Conservation (phyloP, 78 protist species). For the Isochrysis galbana region DNA sequence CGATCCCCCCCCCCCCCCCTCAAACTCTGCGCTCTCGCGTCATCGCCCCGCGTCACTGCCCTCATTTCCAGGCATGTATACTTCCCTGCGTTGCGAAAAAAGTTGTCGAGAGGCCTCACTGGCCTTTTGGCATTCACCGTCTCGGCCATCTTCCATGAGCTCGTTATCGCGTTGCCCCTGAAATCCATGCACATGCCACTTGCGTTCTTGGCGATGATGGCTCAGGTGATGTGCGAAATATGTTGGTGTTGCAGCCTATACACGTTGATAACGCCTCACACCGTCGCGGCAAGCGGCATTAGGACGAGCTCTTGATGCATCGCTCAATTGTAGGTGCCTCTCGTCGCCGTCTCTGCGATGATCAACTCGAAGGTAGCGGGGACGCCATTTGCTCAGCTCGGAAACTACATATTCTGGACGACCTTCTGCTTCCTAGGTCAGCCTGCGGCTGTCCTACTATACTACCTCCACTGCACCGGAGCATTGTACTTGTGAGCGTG, state of each 20-base stretch:
- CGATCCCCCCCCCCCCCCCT: no score
- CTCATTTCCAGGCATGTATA: constrained; percentile 62
- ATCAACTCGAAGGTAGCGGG: neutral
- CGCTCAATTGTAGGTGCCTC: no score
- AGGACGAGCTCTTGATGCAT: no score
- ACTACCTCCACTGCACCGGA: neutral
- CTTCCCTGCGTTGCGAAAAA: constrained; percentile 28
- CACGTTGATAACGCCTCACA: no score
- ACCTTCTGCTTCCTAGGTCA: neutral
- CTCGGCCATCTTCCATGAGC: constrained; percentile 76
- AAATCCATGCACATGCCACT: neutral
- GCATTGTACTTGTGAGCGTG: neutral
- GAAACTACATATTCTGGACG: neutral
- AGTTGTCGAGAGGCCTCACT: neutral
- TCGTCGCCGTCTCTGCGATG: neutral
- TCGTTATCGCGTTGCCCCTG: constrained; percentile 48
- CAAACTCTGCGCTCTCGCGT: no score
- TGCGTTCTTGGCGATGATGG: constrained; percentile 59
- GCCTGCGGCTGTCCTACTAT: neutral
- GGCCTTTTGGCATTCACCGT: constrained; percentile 63
- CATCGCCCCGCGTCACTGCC: no score
- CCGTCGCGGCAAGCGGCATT: no score
- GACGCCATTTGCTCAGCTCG: neutral
- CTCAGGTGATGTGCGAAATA: no score
- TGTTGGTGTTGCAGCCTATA: no score